Conservation (phyloP, 2,329 filamentous ascomycete species). For the Podosphaera aphanis region DNA sequence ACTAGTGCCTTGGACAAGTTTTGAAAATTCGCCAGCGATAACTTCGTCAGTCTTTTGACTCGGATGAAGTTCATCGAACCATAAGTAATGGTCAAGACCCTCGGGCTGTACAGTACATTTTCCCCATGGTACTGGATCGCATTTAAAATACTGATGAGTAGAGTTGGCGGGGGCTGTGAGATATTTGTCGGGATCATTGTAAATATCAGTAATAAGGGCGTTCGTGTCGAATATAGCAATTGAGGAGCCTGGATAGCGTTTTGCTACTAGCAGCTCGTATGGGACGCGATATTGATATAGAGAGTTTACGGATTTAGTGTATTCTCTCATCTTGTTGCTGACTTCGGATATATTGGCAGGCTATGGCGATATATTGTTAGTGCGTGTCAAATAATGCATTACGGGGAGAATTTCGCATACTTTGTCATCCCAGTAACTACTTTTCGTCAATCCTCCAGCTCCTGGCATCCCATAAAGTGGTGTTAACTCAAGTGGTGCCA, state of each 20-base stretch:
- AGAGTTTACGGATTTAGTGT: conserved; percentile 25
- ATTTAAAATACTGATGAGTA: conserved; percentile 32
- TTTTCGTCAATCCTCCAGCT: conserved; percentile 20
- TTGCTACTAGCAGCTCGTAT: conserved; percentile 21
- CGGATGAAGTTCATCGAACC: conserved; percentile 55
- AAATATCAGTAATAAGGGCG: conserved; percentile 39
- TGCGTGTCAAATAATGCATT: not conserved
- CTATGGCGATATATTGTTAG: conserved; percentile 6
- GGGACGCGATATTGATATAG: conserved; percentile 27
- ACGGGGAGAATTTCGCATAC: conserved; percentile 3
- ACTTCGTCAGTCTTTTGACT: conserved; percentile 36
- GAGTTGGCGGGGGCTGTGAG: conserved; percentile 40
- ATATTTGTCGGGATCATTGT: conserved; percentile 33
- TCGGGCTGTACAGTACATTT: conserved; percentile 18
- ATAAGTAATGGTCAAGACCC: conserved; percentile 37
- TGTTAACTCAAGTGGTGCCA: conserved; percentile 39
- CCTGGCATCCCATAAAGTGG: conserved; percentile 37
- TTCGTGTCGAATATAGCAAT: conserved; percentile 47
- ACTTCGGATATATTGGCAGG: conserved; percentile 24
- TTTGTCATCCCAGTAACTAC: conserved; percentile 22
- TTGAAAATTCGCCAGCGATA: conserved; percentile 31
- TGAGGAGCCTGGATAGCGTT: conserved; percentile 31
- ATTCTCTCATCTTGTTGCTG: conserved; percentile 25
- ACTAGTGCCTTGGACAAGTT: conserved; percentile 24
- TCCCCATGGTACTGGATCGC: conserved; percentile 16